phyloP scores from a whole-genome alignment of 1,284 basidiomycete genomes.

The Irpex lacteus region DNA sequence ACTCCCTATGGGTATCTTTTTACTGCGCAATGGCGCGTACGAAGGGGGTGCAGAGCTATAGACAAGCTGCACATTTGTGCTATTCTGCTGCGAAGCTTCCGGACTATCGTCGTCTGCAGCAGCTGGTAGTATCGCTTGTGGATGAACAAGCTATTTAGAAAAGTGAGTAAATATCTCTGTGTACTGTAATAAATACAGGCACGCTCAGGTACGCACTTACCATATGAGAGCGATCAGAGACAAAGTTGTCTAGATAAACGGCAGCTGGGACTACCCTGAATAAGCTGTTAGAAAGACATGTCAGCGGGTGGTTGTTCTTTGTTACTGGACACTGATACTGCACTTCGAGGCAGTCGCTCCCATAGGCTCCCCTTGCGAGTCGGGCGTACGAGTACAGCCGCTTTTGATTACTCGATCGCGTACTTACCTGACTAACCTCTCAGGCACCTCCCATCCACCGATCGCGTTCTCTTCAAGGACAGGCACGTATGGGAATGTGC shows the following conservation, averaged over 20 bases:
- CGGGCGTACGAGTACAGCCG: too few species aligned
- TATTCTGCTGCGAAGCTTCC: conserved; percentile 24
- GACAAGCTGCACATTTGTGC: not conserved
- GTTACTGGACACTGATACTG: too few species aligned
- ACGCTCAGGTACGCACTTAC: conserved; percentile 31
- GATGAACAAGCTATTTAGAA: not conserved
- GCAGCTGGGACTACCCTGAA: conserved; percentile 51
- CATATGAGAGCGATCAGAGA: conserved; percentile 81
- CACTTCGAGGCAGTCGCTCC: too few species aligned
- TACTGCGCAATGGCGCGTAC: conserved; percentile 53
- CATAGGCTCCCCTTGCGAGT: too few species aligned
- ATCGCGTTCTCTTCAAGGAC: not conserved
- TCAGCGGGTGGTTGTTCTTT: too few species aligned
- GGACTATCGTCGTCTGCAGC: conserved; percentile 8
- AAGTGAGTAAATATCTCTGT: too few species aligned
- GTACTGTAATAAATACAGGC: too few species aligned
- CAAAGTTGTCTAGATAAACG: conserved; percentile 56
- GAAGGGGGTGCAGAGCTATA: conserved; percentile 38
- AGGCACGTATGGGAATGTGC: conserved; percentile 42
- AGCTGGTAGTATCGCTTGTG: not conserved
- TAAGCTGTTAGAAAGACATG: conserved; percentile 24
- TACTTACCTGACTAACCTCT: not conserved
- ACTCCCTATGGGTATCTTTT: conserved; percentile 31
- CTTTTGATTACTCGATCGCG: not conserved
- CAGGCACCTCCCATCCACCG: not conserved